Base-by-base conservation (phyloP, 805 yeast genomes). In the Scheffersomyces ergatensis region DNA sequence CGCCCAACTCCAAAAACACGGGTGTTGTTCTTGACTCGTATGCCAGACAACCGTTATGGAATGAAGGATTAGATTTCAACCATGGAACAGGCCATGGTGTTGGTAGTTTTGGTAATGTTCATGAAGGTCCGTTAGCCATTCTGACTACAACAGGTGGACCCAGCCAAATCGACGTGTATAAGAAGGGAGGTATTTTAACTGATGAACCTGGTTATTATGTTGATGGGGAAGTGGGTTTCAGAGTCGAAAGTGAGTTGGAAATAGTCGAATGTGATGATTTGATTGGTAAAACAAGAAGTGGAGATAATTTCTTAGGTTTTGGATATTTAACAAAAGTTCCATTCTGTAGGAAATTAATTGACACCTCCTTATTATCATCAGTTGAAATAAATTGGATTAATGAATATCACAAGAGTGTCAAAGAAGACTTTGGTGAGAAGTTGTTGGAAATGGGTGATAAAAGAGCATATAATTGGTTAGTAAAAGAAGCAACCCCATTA, bases 81-180 rank as follows among this genome's bases (percentile, higher is more conserved):
- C 99, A 93, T 62, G 98, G 99, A 8, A 89, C 98, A 0, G 97
- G 98, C 2, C 99, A 93, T 62, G 99, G 99, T 4, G 85, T 93
- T n/a, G 98, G 97, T 2, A 76, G 90, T 16, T 92, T 76, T 58
- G 78, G 95, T 34, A 84, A 85, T 59, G 98, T 93, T 14, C 99
- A 93, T 60, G 97, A 95, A 56, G 93, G 95, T 0, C 98, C 98
- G 1, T 76, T 92, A 40, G 95, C 90, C 13, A 80, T 93, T 44
- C 87, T 85, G 43, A 66, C 74, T 13, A 64, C 77, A 19, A 64
- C 70, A 25, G 69, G 76, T 8, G 76, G 74, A 33, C 80, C 89
- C 5, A 60, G 77, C 36, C 63, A 72, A 40, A 70, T 70, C 12
- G 55, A 57, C n/a, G 57, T 60, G 19, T 68, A 64, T 45, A 50